phyloP scores from a whole-genome alignment of 2,329 filamentous ascomycete species.

The Aspergillus flavus region DNA sequence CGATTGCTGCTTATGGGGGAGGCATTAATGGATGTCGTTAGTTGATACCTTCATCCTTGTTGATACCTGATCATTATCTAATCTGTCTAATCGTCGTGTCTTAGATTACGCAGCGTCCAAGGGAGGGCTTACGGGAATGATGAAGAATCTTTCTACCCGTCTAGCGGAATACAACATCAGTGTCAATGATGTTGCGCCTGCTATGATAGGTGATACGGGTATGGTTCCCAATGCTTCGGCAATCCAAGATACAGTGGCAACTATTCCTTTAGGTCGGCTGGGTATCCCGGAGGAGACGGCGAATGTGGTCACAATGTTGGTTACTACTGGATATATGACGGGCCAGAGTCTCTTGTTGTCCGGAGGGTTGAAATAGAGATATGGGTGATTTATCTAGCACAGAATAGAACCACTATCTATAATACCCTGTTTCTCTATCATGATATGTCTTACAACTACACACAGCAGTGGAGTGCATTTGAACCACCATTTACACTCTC shows the following conservation, averaged over 20 bases:
- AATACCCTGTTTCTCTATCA: neutral
- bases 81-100: neutral
- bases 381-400: neutral
- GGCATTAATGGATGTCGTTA: conserved; percentile 64
- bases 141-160: conserved; percentile 64
- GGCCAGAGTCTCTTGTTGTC: conserved; percentile 58
- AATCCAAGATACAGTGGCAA: conserved; percentile 60
- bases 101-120: conserved; percentile 61
- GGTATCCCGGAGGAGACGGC: conserved; percentile 63
- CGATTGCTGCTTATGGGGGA: conserved; percentile 64
- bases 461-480: too few species aligned
- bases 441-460: too few species aligned
- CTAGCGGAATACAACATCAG: conserved; percentile 64
- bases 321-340: conserved; percentile 61
- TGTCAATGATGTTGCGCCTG: conserved; percentile 68
- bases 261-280: conserved; percentile 62
- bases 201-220: conserved; percentile 67
- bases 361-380: conserved; percentile 53
- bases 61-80: conserved; percentile 15
- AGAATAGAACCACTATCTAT: neutral
- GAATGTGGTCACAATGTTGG: conserved; percentile 63
- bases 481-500: too few species aligned
- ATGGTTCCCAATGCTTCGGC: conserved; percentile 64
- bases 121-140: conserved; percentile 65
- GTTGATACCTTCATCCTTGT: neutral